Conservation (phyloP, 306 rosid genomes). For the Cucumis cinereus region DNA sequence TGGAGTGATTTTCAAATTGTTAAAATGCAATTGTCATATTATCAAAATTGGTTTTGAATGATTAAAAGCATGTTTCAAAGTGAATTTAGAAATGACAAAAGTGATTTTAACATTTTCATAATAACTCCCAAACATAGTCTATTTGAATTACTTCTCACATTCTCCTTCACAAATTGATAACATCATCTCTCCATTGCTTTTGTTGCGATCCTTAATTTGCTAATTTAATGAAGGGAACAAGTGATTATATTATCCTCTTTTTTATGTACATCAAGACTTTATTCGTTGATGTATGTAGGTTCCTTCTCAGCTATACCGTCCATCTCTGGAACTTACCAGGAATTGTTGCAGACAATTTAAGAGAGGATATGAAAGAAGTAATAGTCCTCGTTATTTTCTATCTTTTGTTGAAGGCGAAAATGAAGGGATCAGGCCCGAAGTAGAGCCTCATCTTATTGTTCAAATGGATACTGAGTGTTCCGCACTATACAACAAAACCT, state of each 20-base stretch:
- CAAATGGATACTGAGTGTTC: constrained; percentile 96
- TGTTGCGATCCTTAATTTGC: neutral
- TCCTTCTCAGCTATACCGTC: constrained; percentile 55
- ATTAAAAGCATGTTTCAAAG: no score
- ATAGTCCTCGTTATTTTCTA: constrained; percentile 66
- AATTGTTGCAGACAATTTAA: constrained; percentile 48
- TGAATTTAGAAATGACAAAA: no score
- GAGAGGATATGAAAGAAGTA: constrained; percentile 54
- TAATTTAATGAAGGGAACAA: neutral
- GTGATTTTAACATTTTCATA: no score
- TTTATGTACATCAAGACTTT: neutral
- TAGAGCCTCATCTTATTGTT: constrained; percentile 47
- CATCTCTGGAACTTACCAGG: constrained; percentile 46
- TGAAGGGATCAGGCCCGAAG: constrained; percentile 27
- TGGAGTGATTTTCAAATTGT: no score
- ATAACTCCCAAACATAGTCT: neutral
- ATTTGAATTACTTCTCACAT: neutral
- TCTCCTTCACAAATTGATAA: neutral
- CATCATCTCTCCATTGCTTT: neutral
- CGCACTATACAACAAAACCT: constrained; percentile 50
- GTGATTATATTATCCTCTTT: neutral
- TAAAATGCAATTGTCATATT: no score
- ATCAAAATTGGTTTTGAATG: no score
- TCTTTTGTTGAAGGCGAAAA: constrained; percentile 30
- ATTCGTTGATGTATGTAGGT: constrained; percentile 24